Evolutionary conservation across 2,329 filamentous ascomycete species (phyloP).

Genomic region (Emydomyces testavorans): DNA sequence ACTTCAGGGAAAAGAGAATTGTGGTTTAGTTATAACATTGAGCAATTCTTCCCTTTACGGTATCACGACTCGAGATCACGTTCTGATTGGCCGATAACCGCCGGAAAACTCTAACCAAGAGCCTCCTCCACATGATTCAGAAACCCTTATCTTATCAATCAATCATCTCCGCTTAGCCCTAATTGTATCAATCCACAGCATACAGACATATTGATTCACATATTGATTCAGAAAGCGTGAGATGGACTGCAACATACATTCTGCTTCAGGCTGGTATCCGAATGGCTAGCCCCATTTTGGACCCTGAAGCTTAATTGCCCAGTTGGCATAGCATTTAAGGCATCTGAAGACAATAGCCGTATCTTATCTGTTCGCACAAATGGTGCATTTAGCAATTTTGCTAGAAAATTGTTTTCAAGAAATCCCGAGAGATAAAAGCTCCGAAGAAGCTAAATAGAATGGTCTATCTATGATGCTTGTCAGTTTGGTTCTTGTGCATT

Average conservation of each 20-base stretch:
- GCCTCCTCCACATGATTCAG: not conserved
- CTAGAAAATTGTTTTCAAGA: too few relatives aligned
- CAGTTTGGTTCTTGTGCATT: slow-evolving; percentile 2
- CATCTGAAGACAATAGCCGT: slow-evolving; percentile 11
- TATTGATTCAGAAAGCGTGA: too few relatives aligned
- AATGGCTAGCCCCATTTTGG: too few relatives aligned
- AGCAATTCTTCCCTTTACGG: not conserved
- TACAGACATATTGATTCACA: not conserved
- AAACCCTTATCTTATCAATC: slow-evolving; percentile 7
- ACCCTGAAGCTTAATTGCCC: too few relatives aligned
- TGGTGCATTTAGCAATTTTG: not conserved
- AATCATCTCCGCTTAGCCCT: too few relatives aligned
- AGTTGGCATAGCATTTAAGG: slow-evolving; percentile 8
- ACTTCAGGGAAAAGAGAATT: too few relatives aligned
- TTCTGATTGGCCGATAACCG: slow-evolving; percentile 2
- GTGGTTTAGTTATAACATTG: too few relatives aligned
- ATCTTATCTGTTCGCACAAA: slow-evolving; percentile 8
- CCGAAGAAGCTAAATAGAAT: slow-evolving; percentile 7
- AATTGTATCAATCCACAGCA: not conserved
- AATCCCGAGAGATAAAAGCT: slow-evolving; percentile 9
- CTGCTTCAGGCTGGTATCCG: too few relatives aligned
- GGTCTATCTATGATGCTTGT: slow-evolving; percentile 3
- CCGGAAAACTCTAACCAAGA: not conserved
- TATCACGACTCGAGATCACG: not conserved
- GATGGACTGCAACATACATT: too few relatives aligned